Conservation (phyloP, 202 grass and related monocot species). For the Saccharum hybrid region DNA sequence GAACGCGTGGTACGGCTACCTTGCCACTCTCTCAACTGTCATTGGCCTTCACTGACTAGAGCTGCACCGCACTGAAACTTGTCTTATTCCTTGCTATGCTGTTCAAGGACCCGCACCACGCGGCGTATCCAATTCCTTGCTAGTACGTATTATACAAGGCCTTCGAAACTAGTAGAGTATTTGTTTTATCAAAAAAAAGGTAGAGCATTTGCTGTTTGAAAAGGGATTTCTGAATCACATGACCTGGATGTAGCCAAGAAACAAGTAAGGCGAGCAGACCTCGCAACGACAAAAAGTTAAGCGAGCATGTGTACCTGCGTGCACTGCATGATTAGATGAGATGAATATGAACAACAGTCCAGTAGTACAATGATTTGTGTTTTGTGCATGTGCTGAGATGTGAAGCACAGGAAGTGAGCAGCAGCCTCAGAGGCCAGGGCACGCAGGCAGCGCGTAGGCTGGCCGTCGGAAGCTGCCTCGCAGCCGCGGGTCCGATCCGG, state of each 20-base stretch:
- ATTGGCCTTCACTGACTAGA: no score
- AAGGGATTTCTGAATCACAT: background rate
- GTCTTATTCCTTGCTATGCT: background rate
- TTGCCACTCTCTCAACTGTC: background rate
- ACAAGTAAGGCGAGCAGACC: background rate
- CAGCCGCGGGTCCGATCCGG: background rate
- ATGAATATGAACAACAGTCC: background rate
- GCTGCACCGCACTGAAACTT: background rate
- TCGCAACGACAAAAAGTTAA: background rate
- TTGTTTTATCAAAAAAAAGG: background rate
- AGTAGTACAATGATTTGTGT: background rate
- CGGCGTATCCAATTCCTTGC: background rate
- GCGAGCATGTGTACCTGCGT: background rate
- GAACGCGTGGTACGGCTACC: background rate
- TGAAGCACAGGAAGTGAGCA: no score
- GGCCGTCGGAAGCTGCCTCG: background rate
- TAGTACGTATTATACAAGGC: no score
- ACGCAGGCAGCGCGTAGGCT: background rate
- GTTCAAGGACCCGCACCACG: background rate
- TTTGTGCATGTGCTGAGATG: no score
- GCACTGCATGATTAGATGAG: background rate
- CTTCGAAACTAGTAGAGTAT: no score
- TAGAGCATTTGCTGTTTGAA: background rate
- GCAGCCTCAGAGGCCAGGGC: no score
- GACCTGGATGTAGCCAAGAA: background rate